Conservation (phyloP, 148 eudicot species). For the Diospyros kaki region DNA sequence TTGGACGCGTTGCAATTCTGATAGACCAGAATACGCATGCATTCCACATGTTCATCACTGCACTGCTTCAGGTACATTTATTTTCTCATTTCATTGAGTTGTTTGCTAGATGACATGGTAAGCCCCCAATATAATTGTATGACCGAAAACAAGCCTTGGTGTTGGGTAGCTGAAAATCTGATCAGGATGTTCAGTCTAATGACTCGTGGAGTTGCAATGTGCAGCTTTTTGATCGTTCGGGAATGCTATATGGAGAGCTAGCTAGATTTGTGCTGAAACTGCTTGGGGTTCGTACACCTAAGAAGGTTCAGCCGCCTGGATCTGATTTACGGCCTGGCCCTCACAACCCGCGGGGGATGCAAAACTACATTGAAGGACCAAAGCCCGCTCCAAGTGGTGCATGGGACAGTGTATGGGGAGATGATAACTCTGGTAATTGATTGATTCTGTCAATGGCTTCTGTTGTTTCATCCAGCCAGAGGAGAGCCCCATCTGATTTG, state of each 20-base stretch:
- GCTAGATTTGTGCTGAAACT: constrained; percentile 87
- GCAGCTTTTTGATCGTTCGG: constrained; percentile 85
- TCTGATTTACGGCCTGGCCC: constrained; percentile 52
- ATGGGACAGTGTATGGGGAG: constrained; percentile 89
- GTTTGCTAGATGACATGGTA: neutral
- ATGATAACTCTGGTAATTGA: constrained; percentile 22
- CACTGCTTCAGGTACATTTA: constrained; percentile 77
- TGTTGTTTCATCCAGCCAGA: neutral
- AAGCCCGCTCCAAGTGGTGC: constrained; percentile 57
- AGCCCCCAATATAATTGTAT: neutral
- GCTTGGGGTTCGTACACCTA: constrained; percentile 60
- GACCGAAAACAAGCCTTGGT: neutral
- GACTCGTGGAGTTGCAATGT: neutral
- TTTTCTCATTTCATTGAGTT: constrained; percentile 2
- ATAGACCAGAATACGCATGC: constrained; percentile 95
- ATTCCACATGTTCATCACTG: constrained; percentile 86
- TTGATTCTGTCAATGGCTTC: neutral
- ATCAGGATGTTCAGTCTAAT: neutral
- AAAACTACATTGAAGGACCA: constrained; percentile 53
- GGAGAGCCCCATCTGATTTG: neutral
- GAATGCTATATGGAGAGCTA: constrained; percentile 84
- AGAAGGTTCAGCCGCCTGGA: constrained; percentile 49
- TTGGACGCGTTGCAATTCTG: constrained; percentile 80
- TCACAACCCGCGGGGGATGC: constrained; percentile 35
- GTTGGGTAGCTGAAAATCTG: neutral